Evolutionary conservation across 352 stramenopile species (phyloP).

Genomic region (Pythium apleroticum): DNA sequence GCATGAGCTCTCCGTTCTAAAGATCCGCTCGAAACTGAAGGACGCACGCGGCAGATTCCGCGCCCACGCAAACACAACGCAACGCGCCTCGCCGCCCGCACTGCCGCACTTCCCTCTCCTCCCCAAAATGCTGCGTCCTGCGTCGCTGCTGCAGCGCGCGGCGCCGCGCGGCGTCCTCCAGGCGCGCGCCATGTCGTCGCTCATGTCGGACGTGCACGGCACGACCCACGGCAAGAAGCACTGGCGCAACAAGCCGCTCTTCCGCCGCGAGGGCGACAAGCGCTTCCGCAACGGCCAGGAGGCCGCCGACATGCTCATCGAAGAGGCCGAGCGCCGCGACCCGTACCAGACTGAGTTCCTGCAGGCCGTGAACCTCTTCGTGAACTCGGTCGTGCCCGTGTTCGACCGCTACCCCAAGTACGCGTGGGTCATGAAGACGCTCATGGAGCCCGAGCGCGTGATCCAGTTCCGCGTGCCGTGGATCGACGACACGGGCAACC

Average conservation of each 20-base stretch:
- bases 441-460: slow-evolving; percentile 96
- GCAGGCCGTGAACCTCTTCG: slow-evolving; percentile 74
- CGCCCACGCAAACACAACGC: neutral
- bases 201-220: slow-evolving; percentile 89
- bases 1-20: slow-evolving; percentile 10
- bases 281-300: slow-evolving; percentile 95
- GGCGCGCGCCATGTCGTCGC: slow-evolving; percentile 35
- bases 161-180: neutral
- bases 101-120: neutral
- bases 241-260: slow-evolving; percentile 97
- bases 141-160: neutral
- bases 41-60: neutral
- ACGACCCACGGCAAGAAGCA: slow-evolving; percentile 89
- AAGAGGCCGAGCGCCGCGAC: slow-evolving; percentile 75
- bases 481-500: slow-evolving; percentile 96
- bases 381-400: slow-evolving; percentile 82
- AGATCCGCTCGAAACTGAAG: slow-evolving; percentile 10
- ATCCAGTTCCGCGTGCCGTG: slow-evolving; percentile 96
- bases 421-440: slow-evolving; percentile 89
- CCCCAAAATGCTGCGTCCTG: slow-evolving; percentile 1
- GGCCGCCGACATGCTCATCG: slow-evolving; percentile 93
- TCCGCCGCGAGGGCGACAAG: slow-evolving; percentile 95
- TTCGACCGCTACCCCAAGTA: slow-evolving; percentile 90
- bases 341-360: slow-evolving; percentile 66
- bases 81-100: neutral